A percentile compares a stretch with the other conserved stretches of the same genome.
Evolutionary conservation across 2,329 filamentous ascomycete genomes (phyloP).

Genomic region (Cytospora paraplurivora): DNA sequence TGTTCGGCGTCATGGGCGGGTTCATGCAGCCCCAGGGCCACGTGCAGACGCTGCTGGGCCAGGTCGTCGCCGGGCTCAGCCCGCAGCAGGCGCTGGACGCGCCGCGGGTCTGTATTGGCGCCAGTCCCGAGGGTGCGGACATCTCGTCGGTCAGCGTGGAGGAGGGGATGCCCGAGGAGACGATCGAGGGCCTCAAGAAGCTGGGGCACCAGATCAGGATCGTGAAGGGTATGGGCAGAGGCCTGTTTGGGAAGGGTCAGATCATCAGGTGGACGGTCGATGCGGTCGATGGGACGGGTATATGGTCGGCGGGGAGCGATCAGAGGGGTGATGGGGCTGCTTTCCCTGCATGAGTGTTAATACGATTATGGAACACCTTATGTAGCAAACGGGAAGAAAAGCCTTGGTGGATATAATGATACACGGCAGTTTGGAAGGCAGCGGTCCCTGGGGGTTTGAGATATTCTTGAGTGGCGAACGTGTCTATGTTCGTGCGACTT

Average conservation of each 20-base stretch:
- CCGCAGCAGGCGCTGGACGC: slow-evolving; percentile 90
- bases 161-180: slow-evolving; percentile 73
- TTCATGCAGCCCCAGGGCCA: slow-evolving; percentile 99
- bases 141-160: slow-evolving; percentile 72
- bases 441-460: neutral
- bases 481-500: neutral
- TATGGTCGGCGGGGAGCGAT: slow-evolving; percentile 92
- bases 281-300: slow-evolving; percentile 62
- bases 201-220: slow-evolving; percentile 76
- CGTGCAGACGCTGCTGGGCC: slow-evolving; percentile 88
- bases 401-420: too few relatives aligned
- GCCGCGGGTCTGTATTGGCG: slow-evolving; percentile 84
- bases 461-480: too few relatives aligned
- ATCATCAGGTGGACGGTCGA: slow-evolving; percentile 79
- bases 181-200: slow-evolving; percentile 65
- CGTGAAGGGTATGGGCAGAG: slow-evolving; percentile 64
- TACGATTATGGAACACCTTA: too few relatives aligned
- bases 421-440: neutral
- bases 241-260: slow-evolving; percentile 83
- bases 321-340: slow-evolving; percentile 78
- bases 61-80: slow-evolving; percentile 77
- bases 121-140: slow-evolving; percentile 67
- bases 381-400: too few relatives aligned
- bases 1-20: slow-evolving; percentile 96
- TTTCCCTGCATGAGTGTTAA: slow-evolving; percentile 54